Percentiles rank a stretch among this genome's conserved stretches.
These are phyloP conservation scores for Mortierella sp. DNA, from an alignment of 371 early-diverging fungal species.

Conservation along the genomic window DNA sequence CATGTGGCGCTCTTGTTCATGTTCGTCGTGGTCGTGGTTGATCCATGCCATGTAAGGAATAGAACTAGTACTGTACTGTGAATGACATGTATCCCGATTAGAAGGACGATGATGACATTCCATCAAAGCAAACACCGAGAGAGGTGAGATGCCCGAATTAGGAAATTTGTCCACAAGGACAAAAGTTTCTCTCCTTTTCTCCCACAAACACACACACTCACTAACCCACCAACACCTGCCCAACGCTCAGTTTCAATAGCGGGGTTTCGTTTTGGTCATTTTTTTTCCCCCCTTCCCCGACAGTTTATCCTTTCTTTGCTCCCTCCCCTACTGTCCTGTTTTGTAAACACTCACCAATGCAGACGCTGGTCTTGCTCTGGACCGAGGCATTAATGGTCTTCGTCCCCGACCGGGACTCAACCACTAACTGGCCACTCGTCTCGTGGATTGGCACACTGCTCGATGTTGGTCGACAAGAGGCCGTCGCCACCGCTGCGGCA, in stretches of 20 bases:
- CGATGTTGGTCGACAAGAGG: background rate
- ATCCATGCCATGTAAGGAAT: background rate
- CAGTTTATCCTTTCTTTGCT: conserved; percentile 1
- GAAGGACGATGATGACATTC: background rate
- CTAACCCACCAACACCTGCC: background rate
- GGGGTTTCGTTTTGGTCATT: background rate
- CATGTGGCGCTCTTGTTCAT: background rate
- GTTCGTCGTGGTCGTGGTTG: background rate
- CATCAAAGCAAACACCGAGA: background rate
- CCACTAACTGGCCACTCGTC: background rate
- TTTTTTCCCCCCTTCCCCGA: background rate
- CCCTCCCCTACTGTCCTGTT: too few species aligned
- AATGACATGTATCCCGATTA: background rate
- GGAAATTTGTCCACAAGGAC: conserved; percentile 30
- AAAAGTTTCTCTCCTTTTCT: background rate
- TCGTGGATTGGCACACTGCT: conserved; percentile 13
- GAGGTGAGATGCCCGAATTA: conserved; percentile 10
- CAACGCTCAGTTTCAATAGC: background rate
- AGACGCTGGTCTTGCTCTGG: conserved; percentile 10
- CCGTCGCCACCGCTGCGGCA: background rate
- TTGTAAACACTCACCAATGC: conserved; percentile 20
- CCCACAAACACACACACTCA: background rate
- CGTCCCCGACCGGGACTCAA: background rate
- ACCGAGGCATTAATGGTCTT: conserved; percentile 16
- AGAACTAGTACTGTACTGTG: too few species aligned